A percentile compares a stretch with the other conserved stretches of the same genome.
Evolutionary conservation across 192 early-diverging fungal species (phyloP).

Genomic region (Coemansia sp.): DNA sequence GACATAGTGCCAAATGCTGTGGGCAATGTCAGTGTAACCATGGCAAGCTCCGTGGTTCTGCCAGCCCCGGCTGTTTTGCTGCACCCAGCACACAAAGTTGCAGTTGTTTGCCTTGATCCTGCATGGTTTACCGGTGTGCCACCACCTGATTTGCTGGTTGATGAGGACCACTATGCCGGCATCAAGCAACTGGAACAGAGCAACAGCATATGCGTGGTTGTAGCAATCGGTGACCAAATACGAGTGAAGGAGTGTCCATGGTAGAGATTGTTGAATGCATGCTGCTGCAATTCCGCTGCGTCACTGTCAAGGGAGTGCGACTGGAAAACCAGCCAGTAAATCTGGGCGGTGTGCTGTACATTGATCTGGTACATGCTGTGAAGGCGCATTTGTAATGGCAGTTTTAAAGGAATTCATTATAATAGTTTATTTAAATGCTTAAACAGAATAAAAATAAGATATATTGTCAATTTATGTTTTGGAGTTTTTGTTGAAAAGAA

Average conservation of each 20-base stretch:
- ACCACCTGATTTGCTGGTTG: constrained; percentile 59
- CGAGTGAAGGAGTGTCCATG: constrained; percentile 48
- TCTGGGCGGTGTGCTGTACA: constrained; percentile 71
- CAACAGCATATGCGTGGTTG: constrained; percentile 66
- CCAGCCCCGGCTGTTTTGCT: constrained; percentile 75
- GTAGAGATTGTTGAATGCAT: constrained; percentile 68
- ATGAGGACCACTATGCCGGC: constrained; percentile 37
- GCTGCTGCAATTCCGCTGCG: constrained; percentile 72
- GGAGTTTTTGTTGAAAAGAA: too few species aligned
- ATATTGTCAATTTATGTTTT: too few species aligned
- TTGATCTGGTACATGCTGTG: too few species aligned
- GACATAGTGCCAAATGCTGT: constrained; percentile 84
- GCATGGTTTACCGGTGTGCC: constrained; percentile 68
- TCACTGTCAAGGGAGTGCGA: constrained; percentile 73
- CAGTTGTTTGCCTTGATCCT: constrained; percentile 78
- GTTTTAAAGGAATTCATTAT: too few species aligned
- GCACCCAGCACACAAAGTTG: constrained; percentile 90
- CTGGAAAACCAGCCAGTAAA: constrained; percentile 66
- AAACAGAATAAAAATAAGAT: too few species aligned
- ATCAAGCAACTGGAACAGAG: constrained; percentile 34
- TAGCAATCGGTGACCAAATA: constrained; percentile 62
- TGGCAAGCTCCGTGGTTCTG: constrained; percentile 88
- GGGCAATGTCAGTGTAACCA: constrained; percentile 85
- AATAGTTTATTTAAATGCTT: too few species aligned
- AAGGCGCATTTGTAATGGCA: too few species aligned